Base-by-base conservation (phyloP, 345 rosid species). In the Hevea brasiliensis region DNA sequence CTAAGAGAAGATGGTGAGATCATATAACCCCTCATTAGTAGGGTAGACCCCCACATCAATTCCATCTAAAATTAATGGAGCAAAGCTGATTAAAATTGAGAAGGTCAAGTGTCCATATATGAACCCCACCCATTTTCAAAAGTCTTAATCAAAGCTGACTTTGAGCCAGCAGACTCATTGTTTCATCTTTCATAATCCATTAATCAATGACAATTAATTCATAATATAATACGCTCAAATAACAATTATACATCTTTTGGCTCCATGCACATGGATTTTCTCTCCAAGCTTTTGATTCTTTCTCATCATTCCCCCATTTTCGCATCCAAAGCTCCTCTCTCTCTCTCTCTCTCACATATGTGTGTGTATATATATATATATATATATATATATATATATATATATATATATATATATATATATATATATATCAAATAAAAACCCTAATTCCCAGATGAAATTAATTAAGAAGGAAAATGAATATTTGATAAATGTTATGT, bases 201-300 rank as follows among this genome's bases (percentile, higher is more conserved):
- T 66, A n/a, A 32, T 58, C 57, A n/a, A 47, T 18, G 37, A 35
- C 14, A 21, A n/a, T 12, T 37, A 1, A 44, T n/a, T n/a, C n/a
- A n/a, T n/a, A n/a, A n/a, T n/a, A n/a, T 32, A 17, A 27, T 29
- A 42, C 11, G 12, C 0, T 13, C 2, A 51, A 60, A 32, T 35
- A 32, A 60, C n/a, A 13, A 45, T 66, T 67, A 27, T 58, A 50
- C 50, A 21, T 18, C 42, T 61, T 32, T 45, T 76, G 79, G 65
- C 79, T 47, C 41, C 74, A 63, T 76, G 60, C 79, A 70, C 55
- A 54, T 60, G 71, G 74, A 70, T n/a, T 76, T 69, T 75, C 63
- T 44, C 23, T 62, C 69, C 32, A 37, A 75, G 1, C 35, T 24
- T 51, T 76, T 65, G 53, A 70, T 76, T 18, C 74, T 70, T 41